Percentiles rank a stretch among this genome's conserved stretches.
phyloP scores from a whole-genome alignment of 371 early-diverging fungal species.

The Mucor plumbeus region DNA sequence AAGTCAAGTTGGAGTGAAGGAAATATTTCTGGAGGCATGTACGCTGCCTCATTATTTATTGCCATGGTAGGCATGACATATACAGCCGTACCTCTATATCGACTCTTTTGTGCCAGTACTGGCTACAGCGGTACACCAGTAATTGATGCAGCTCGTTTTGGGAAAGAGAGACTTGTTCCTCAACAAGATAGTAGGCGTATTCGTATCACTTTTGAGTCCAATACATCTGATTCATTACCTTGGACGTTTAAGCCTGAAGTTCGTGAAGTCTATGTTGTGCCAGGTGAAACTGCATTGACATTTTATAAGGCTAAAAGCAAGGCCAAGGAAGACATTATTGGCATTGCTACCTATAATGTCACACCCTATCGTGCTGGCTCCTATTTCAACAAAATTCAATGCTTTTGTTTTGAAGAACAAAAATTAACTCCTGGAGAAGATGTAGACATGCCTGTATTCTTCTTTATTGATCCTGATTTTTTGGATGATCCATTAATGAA shows the following conservation, averaged over 20 bases:
- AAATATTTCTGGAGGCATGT: constrained; percentile 65
- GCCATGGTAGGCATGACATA: constrained; percentile 89
- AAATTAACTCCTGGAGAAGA: constrained; percentile 89
- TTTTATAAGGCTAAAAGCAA: constrained; percentile 96
- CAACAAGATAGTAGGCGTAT: constrained; percentile 63
- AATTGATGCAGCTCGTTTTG: constrained; percentile 62
- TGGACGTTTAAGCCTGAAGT: constrained; percentile 95
- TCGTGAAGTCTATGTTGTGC: constrained; percentile 82
- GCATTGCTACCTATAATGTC: constrained; percentile 98
- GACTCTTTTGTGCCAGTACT: constrained; percentile 91
- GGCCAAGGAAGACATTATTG: constrained; percentile 90
- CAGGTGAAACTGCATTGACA: constrained; percentile 96
- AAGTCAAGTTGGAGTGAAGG: constrained; percentile 5
- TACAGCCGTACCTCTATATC: constrained; percentile 96
- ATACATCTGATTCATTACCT: constrained; percentile 79
- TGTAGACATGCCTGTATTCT: constrained; percentile 99
- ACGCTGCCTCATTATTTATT: constrained; percentile 83
- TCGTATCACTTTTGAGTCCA: constrained; percentile 85
- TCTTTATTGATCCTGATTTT: constrained; percentile 98
- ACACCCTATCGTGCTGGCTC: constrained; percentile 91
- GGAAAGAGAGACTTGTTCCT: constrained; percentile 65
- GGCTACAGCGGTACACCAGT: constrained; percentile 91
- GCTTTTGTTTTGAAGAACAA: constrained; percentile 99
- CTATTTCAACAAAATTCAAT: constrained; percentile 98
- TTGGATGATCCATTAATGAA: constrained; percentile 94